Evolutionary conservation across 495 filamentous ascomycete species (phyloP).

Genomic region (Collariella sp.): DNA sequence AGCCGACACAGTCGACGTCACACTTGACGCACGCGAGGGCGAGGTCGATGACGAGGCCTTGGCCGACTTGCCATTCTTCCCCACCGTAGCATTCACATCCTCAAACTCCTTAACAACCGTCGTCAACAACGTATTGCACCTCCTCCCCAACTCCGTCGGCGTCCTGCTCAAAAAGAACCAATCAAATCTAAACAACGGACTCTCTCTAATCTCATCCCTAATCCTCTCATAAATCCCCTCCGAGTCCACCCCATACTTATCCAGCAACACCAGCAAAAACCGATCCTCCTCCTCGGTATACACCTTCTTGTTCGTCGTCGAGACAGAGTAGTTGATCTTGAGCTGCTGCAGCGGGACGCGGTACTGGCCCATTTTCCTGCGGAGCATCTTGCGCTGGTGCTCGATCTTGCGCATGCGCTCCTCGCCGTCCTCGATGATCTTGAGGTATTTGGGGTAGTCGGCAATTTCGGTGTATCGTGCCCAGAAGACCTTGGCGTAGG

Average conservation of each 20-base stretch:
- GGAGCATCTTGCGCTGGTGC: conserved; percentile 88
- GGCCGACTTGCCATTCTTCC: conserved; percentile 54
- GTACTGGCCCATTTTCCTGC: conserved; percentile 91
- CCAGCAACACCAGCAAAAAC: conserved; percentile 87
- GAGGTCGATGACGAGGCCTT: conserved; percentile 48
- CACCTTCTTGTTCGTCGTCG: conserved; percentile 98
- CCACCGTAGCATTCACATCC: conserved; percentile 40
- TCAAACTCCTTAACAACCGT: conserved; percentile 94
- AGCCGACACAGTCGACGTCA: conserved; percentile 40
- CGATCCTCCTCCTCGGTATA: conserved; percentile 98
- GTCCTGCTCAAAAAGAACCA: conserved; percentile 98
- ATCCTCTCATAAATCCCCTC: conserved; percentile 80
- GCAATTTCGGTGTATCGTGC: conserved; percentile 77
- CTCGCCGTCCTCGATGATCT: conserved; percentile 84
- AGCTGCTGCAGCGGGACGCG: conserved; percentile 94
- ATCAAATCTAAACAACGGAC: conserved; percentile 92
- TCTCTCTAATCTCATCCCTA: conserved; percentile 86
- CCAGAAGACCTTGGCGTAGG: conserved; percentile 94
- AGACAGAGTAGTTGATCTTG: conserved; percentile 97
- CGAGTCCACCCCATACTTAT: conserved; percentile 79
- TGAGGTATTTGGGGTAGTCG: conserved; percentile 79
- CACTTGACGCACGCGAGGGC: conserved; percentile 49
- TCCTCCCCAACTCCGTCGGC: conserved; percentile 79
- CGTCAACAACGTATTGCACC: conserved; percentile 89
- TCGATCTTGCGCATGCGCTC: conserved; percentile 78